Base-by-base conservation (phyloP, 306 rosid species). In the Cucumis melo region DNA sequence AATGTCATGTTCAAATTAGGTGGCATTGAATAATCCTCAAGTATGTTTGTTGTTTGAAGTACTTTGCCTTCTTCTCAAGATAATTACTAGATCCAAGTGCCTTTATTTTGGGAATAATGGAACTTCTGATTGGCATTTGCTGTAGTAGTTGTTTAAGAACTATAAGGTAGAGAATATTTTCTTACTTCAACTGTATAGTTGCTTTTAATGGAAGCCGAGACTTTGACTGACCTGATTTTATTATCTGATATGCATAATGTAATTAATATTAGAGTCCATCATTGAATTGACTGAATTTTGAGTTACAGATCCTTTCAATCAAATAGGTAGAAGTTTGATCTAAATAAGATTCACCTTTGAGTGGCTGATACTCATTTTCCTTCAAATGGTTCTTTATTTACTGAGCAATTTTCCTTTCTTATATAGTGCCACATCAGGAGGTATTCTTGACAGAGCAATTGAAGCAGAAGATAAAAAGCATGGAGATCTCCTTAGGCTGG, bases 401-500 rank as follows among this genome's bases (percentile, higher is more conserved):
- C 65, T 74, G 3, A 24, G 38, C 16, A 78, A 19, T 76, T 72
- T 81, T 68, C 48, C 21, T 71, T 73, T 81, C 80, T 81, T 75
- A 48, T 83, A 56, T 44, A 95, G 99, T 89, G 97, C 97, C 81
- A 92, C 99, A 62, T 88, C 99, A 32, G 99, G 99, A 50, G 99
- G 99, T 77, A 95, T 95, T 77, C 87, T 95, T 32, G 99, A 95
- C 64, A 92, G 99, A 87, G 97, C 99, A 79, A 78, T 95, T 81
- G 99, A 92, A 86, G 99, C 99, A 57, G 98, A 95, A 86, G 98
- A 89, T 84, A 85, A 75, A 84, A 95, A 92, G 86, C 96, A 95
- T 80, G 99, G 99, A 80, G 99, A 95, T 85, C 77, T 95, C 70
- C 84, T 95, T 84, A 90, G 96, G 85, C 97, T 95, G 99, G 99